Evolutionary conservation across 1,139 yeast genomes (phyloP).

Genomic region (Pichia sp.): DNA sequence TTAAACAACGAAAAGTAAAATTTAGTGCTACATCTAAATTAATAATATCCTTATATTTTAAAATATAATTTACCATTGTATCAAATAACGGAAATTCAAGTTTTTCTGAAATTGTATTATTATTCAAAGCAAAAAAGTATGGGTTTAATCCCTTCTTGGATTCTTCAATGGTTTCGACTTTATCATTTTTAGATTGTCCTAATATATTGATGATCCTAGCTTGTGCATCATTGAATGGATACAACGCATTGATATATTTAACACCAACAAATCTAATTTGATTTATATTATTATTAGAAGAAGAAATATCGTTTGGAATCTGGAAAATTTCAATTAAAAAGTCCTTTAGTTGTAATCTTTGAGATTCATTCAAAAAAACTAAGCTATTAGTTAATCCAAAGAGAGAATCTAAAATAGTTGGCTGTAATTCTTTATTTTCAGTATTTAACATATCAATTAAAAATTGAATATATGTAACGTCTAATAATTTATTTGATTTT

Average conservation of each 20-base stretch:
- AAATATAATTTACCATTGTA: conserved; percentile 27
- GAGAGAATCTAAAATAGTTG: conserved; percentile 69
- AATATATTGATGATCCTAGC: conserved; percentile 65
- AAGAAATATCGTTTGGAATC: conserved; percentile 13
- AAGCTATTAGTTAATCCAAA: conserved; percentile 52
- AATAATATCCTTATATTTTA: conserved; percentile 29
- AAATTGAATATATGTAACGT: conserved; percentile 53
- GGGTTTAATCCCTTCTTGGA: conserved; percentile 81
- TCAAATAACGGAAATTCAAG: conserved; percentile 32
- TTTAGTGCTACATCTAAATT: conserved; percentile 38
- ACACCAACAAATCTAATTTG: conserved; percentile 56
- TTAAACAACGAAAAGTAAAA: conserved; percentile 49
- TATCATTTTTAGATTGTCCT: conserved; percentile 48
- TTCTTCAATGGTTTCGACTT: conserved; percentile 70
- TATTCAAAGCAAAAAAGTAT: conserved; percentile 47
- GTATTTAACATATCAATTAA: conserved; percentile 65
- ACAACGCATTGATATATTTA: conserved; percentile 58
- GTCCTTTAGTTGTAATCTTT: conserved; percentile 40
- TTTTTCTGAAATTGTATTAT: conserved; percentile 14
- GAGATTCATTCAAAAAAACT: conserved; percentile 33
- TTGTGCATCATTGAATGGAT: conserved; percentile 61
- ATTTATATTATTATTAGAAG: conserved; percentile 24
- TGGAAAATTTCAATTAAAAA: conserved; percentile 39
- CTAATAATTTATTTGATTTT: conserved; percentile 41
- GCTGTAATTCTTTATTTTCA: conserved; percentile 56